Base-by-base conservation (phyloP, 1,284 basidiomycete species). In the Tremellales sp. region DNA sequence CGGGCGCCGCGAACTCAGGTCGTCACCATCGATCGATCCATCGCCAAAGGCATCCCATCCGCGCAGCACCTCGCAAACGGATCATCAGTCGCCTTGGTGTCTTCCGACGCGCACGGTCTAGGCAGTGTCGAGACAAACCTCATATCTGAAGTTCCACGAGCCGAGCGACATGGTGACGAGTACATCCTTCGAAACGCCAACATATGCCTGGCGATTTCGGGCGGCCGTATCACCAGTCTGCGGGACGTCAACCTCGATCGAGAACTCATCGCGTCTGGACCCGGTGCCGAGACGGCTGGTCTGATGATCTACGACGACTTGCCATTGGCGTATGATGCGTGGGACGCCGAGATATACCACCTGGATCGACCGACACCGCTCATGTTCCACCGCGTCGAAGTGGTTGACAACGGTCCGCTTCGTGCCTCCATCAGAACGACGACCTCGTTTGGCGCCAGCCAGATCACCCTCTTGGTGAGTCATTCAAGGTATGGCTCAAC, bases 341-440 rank as follows among this genome's bases (percentile, higher is more conserved):
- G 63, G 91, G 90, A 96, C 72, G 88, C 91, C 46, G 92, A 97
- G 68, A 82, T 92, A 25, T 89, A 90, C 68, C 89, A 92, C 49
- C 64, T 80, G 0, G 75, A 81, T 40, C 87, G 85, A 17, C 64
- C 78, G 45, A 85, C 84, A 2, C 87, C 77, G 11, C 77, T 97
- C 19, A 75, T 81, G 48, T 94, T 96, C 63, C 76, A 80, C 12
- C 78, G 82, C 35, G 76, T 91, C 37, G 77, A 79, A 4, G 79
- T 94, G 26, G 45, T n/a, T 11, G 81, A 86, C 15, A 81, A 82
- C 54, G 89, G 89, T 0, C 88, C 90, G 2, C 77, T 92, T 12
- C 81, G 87, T 26, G 88, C 83, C 1, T 77, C 85, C 19, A 77
- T 96, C 79, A 85, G 27, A 65, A 82, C 48, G 12, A 73, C 80